Evolutionary conservation across 23 red algal species (phyloP).

Genomic region (Cyanidium caldarium): DNA sequence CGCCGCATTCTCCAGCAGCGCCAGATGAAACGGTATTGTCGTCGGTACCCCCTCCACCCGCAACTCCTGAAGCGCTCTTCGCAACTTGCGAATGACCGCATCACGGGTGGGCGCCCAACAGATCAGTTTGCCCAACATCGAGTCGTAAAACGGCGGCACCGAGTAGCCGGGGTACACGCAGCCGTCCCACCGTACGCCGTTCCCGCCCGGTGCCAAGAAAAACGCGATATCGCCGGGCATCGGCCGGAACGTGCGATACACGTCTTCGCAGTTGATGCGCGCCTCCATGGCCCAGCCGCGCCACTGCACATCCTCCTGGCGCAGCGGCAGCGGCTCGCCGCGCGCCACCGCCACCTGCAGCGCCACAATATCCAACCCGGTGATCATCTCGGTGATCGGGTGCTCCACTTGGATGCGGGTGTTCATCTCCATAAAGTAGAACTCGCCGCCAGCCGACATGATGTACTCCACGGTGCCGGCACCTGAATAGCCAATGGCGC

Average conservation of each 20-base stretch:
- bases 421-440: slow-evolving; percentile 66
- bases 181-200: slow-evolving; percentile 72
- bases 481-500: slow-evolving; percentile 19
- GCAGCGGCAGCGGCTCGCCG: slow-evolving; percentile 37
- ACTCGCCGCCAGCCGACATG: slow-evolving; percentile 3
- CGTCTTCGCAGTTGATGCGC: slow-evolving; percentile 81
- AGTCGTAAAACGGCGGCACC: slow-evolving; percentile 72
- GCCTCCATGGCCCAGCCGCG: slow-evolving; percentile 75
- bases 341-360: slow-evolving; percentile 77
- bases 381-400: slow-evolving; percentile 60
- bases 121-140: slow-evolving; percentile 88
- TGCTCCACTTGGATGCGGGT: slow-evolving; percentile 61
- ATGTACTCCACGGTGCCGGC: slow-evolving; percentile 50
- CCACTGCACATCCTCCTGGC: slow-evolving; percentile 41
- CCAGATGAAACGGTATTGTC: slow-evolving; percentile 70
- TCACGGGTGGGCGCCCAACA: slow-evolving; percentile 57
- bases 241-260: slow-evolving; percentile 66
- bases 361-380: slow-evolving; percentile 78
- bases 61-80: slow-evolving; percentile 53
- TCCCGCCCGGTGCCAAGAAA: slow-evolving; percentile 65
- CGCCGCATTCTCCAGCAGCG: slow-evolving; percentile 48
- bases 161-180: slow-evolving; percentile 45
- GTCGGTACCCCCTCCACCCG: slow-evolving; percentile 69
- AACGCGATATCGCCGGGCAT: slow-evolving; percentile 59
- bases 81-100: slow-evolving; percentile 50